These are phyloP conservation scores for Eucommia ulmoides DNA, from an alignment of 257 asterid species.

Conservation along the genomic window DNA sequence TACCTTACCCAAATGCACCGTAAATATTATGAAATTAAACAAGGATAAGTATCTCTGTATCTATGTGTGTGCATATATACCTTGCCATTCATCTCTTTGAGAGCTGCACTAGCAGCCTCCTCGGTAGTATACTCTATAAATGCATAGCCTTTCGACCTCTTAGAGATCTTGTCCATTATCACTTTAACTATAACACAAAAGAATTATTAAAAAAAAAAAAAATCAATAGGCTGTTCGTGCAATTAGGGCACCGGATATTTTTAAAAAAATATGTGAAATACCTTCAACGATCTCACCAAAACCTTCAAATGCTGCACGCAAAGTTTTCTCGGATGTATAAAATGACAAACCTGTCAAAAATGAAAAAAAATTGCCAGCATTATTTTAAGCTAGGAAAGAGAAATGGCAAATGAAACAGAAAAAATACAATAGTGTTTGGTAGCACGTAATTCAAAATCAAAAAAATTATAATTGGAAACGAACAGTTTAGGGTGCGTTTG, in stretches of 20 bases:
- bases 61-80: slow-evolving; percentile 21
- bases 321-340: slow-evolving; percentile 86
- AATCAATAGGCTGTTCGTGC: neutral
- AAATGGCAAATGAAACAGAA: too few species aligned
- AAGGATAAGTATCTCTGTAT: neutral
- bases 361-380: too few species aligned
- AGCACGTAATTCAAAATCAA: too few species aligned
- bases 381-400: too few species aligned
- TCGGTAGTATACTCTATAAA: slow-evolving; percentile 81
- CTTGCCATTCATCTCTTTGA: slow-evolving; percentile 91
- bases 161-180: slow-evolving; percentile 94
- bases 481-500: too few species aligned
- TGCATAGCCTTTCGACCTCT: slow-evolving; percentile 92
- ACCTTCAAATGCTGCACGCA: slow-evolving; percentile 80
- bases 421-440: too few species aligned
- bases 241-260: neutral
- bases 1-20: neutral
- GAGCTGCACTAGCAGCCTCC: slow-evolving; percentile 78
- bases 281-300: slow-evolving; percentile 83
- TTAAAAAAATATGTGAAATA: slow-evolving; percentile 10
- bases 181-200: slow-evolving; percentile 49
- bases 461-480: too few species aligned
- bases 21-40: neutral
- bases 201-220: slow-evolving; percentile 5
- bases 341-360: slow-evolving; percentile 67